Conservation (phyloP, 352 stramenopile species). For the Globisporangium paroecandrum region DNA sequence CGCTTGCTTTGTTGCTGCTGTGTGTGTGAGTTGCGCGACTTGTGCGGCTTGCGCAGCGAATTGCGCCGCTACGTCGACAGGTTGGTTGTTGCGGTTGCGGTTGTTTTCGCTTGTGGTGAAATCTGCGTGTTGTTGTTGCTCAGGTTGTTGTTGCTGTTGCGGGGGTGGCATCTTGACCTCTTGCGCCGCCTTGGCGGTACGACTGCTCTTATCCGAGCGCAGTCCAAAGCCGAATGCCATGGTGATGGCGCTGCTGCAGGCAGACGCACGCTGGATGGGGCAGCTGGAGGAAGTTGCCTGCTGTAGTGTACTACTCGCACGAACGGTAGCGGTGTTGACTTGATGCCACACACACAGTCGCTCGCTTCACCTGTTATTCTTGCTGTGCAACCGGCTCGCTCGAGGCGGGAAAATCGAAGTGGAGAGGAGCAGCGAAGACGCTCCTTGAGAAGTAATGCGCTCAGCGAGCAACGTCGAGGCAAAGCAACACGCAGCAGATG, state of each 20-base stretch:
- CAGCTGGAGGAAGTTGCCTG: background rate
- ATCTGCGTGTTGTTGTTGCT: conserved; percentile 7
- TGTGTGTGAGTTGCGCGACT: background rate
- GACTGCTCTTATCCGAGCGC: conserved; percentile 13
- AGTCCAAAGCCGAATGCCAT: conserved; percentile 20
- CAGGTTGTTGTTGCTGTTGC: background rate
- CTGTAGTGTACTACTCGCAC: conserved; percentile 1
- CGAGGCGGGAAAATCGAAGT: background rate
- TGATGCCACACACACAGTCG: background rate
- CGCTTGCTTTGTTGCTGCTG: background rate
- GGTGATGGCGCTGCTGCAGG: background rate
- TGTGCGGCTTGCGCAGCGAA: conserved; percentile 3
- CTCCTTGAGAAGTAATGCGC: background rate
- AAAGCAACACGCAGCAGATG: background rate
- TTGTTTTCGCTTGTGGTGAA: conserved; percentile 1
- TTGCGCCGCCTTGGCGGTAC: conserved; percentile 1
- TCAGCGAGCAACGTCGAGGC: background rate
- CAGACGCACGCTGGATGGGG: background rate
- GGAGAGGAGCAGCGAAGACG: background rate
- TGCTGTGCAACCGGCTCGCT: background rate
- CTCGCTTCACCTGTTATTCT: background rate
- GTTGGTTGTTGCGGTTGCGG: background rate
- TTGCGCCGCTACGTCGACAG: background rate
- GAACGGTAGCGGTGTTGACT: background rate
- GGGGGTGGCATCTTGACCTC: background rate